Conservation (phyloP, 306 rosid species). For the Hylodesmum podocarpum region DNA sequence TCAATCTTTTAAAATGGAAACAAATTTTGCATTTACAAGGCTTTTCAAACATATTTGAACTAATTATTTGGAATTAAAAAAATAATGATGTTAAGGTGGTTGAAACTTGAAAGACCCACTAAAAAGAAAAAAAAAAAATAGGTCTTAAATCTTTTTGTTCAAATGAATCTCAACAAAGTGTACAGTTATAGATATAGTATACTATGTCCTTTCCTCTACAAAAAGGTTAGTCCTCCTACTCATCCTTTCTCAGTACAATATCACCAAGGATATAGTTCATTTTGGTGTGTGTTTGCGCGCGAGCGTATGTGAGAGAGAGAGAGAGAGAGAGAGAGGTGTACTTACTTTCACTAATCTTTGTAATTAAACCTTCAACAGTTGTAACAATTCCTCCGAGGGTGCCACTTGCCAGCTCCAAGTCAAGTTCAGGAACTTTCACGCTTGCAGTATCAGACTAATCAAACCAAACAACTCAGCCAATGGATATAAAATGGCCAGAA, state of each 20-base stretch:
- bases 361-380: constrained; percentile 84
- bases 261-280: background rate
- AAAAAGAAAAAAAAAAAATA: background rate
- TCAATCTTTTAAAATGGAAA: background rate
- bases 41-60: constrained; percentile 2
- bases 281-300: no score
- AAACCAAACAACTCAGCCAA: constrained; percentile 7
- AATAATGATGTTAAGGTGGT: background rate
- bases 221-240: background rate
- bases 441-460: constrained; percentile 55
- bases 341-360: constrained; percentile 53
- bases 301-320: background rate
- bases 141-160: background rate
- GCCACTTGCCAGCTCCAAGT: constrained; percentile 77
- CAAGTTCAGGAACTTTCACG: constrained; percentile 60
- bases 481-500: constrained; percentile 5
- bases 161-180: constrained; percentile 10
- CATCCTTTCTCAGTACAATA: background rate
- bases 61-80: background rate
- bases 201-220: constrained; percentile 16
- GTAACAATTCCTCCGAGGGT: constrained; percentile 53
- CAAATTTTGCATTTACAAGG: background rate
- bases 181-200: background rate
- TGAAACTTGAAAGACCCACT: background rate
- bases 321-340: background rate